Evolutionary conservation across 176 grass and related monocot genomes (phyloP), one percentile per base, ranked within the genome.

Genomic region (Triticum monococcum): DNA sequence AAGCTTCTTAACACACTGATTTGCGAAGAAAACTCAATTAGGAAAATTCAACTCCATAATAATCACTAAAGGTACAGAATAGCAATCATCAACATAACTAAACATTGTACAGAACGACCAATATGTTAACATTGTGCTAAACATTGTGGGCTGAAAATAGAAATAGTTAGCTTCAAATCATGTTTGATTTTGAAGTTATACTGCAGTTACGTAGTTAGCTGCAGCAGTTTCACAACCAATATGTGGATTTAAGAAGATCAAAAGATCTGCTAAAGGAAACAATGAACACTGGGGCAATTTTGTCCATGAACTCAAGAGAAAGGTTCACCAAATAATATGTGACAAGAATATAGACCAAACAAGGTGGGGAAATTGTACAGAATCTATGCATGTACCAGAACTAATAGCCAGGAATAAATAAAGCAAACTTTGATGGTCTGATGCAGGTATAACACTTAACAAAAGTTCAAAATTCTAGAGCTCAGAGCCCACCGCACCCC

Each of bases 21-120:
- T 4, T 45, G 43, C 43, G 12, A 12, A 45, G 43, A 45, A 8
- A 9, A 40, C 38, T 9, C 11, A 4, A 45, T 45, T 45, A 3
- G 12, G 43, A 45, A 45, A 45, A 12, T 45, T 12, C 43, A 9
- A 20, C 17, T 20, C 25, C 25, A 66, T 66, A 66, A n/a, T 70
- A 12, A 70, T 70, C 68, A 24, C 10, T 82, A 56, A 70, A 68
- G 30, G 64, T 56, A 56, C 46, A 83, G 37, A 46, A 54, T 12
- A 57, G 7, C 24, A 82, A 50, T 82, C 38, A 64, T 64, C 36
- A 79, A 64, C 32, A 37, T 61, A 79, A 79, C 77, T 79, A 80
- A 80, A 43, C 63, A 54, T 4, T 43, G n/a, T 62, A 43, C 12
- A 80, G 24, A 64, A 28, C 6, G 28, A 28, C 28, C 28, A 28